Evolutionary conservation across 2,329 filamentous ascomycete genomes (phyloP).

Genomic region (Conoideocrella luteorostrata): DNA sequence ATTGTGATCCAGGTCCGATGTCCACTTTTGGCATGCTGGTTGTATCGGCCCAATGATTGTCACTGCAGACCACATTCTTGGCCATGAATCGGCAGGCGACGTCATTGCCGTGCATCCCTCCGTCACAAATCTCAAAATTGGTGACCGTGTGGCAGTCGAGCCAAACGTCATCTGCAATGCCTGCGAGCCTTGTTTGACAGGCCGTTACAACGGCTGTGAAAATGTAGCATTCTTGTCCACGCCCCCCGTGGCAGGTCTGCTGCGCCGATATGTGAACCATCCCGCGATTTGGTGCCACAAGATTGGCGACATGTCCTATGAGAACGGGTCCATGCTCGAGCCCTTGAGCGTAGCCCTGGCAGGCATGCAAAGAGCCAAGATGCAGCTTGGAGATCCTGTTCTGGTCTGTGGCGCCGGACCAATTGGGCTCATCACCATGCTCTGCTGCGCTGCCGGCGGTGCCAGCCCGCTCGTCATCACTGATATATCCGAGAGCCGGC

Average conservation of each 20-base stretch:
- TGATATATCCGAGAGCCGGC: conserved; percentile 81
- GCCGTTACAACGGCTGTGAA: conserved; percentile 93
- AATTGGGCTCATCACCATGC: conserved; percentile 82
- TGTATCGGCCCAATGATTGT: conserved; percentile 97
- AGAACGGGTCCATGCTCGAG: conserved; percentile 86
- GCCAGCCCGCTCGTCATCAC: conserved; percentile 90
- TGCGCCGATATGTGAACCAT: conserved; percentile 92
- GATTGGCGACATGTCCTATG: conserved; percentile 85
- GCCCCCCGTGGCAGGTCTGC: conserved; percentile 77
- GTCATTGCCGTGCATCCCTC: conserved; percentile 76
- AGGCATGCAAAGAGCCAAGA: conserved; percentile 73
- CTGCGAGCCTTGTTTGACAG: conserved; percentile 86
- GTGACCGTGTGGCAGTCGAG: conserved; percentile 90
- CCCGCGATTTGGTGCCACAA: conserved; percentile 94
- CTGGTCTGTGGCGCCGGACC: conserved; percentile 89
- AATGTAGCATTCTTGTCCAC: conserved; percentile 82
- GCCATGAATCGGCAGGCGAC: conserved; percentile 86
- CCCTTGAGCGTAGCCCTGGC: conserved; percentile 85
- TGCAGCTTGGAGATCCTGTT: conserved; percentile 79
- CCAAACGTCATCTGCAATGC: conserved; percentile 87
- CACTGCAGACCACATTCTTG: conserved; percentile 79
- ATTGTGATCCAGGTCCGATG: conserved; percentile 65
- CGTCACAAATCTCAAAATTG: conserved; percentile 69
- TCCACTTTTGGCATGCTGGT: conserved; percentile 96
- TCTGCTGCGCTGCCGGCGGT: conserved; percentile 79